Evolutionary conservation across 164 flowering plant genomes (phyloP), one percentile per base, ranked within the genome.

Genomic region (Sextonia rubra): DNA sequence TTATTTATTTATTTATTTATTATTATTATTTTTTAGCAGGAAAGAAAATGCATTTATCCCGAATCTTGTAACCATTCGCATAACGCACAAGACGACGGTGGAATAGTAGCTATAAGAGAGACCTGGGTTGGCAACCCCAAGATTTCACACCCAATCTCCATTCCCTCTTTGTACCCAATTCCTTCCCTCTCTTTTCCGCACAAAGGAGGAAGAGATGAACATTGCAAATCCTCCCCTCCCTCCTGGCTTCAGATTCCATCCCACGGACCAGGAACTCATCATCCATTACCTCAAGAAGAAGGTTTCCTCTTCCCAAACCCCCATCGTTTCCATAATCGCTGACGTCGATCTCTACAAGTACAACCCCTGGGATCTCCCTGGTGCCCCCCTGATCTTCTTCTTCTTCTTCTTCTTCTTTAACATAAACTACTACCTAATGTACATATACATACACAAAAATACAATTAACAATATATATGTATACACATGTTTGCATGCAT

Each of bases 211-310:
- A 25, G 61, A 30, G 5, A 15, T 74, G 47, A 68, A 47, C 24
- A 32, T 67, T 18, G 71, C 60, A 44, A 76, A 73, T 74, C 74
- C 83, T 48, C 77, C 78, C 0, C 87, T 93, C 12, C 98, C 97
- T 49, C 98, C 98, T 15, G 98, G 98, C 2, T 93, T 93, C 73
- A 83, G 97, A 60, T 93, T 93, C 44, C 98, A 93, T 64, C 98
- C 96, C 3, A 91, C 96, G 0, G 97, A 91, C 61, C 92, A 91
- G 68, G 96, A 91, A 68, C 66, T 91, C 23, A 91, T 93, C 82
- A 67, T 88, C 74, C 79, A 73, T 70, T 93, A 93, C 73, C 91
- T 93, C 23, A 78, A 71, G 64, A 89, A 93, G 74, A 91, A 90
- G 71, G 88, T 84, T 29, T 77, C 77, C 0, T 88, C 96, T 2